These are phyloP conservation scores for Hymenoscyphus fraxineus DNA, from an alignment of 2,329 filamentous ascomycete genomes.

Conservation along the genomic window DNA sequence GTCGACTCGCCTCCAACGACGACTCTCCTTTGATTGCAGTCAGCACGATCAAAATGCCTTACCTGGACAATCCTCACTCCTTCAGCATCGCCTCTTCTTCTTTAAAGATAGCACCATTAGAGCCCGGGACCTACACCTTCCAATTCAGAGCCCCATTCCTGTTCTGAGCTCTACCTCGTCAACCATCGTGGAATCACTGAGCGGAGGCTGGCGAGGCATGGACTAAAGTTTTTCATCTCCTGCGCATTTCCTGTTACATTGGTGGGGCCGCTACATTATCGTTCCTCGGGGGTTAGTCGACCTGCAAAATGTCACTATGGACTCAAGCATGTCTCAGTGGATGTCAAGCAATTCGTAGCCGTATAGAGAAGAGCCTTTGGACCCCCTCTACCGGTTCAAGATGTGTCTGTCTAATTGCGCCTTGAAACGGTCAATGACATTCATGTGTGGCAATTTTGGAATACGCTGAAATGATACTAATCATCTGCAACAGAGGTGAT, in stretches of 20 bases:
- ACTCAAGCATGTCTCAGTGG: not conserved
- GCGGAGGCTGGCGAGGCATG: not conserved
- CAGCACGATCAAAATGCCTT: not conserved
- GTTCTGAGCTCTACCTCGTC: not conserved
- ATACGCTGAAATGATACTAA: constrained; percentile 11
- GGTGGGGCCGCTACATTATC: not conserved
- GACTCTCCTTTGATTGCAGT: not conserved
- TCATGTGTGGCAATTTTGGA: not conserved
- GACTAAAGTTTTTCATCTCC: not conserved
- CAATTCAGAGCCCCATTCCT: not conserved
- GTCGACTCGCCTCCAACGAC: not conserved
- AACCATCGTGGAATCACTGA: not conserved
- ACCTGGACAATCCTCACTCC: not conserved
- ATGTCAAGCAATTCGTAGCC: constrained; percentile 1
- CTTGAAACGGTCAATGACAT: not conserved
- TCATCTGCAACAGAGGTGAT: constrained; percentile 27
- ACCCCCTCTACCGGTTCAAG: not conserved
- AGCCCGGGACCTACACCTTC: not conserved
- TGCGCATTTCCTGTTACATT: not conserved
- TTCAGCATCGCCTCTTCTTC: not conserved
- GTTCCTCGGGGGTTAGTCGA: not conserved
- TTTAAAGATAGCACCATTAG: not conserved
- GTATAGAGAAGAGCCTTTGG: not conserved
- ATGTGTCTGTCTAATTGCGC: not conserved
- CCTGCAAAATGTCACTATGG: not conserved